Conservation (phyloP, 2,329 filamentous ascomycete genomes). For the Beauveria medogensis region DNA sequence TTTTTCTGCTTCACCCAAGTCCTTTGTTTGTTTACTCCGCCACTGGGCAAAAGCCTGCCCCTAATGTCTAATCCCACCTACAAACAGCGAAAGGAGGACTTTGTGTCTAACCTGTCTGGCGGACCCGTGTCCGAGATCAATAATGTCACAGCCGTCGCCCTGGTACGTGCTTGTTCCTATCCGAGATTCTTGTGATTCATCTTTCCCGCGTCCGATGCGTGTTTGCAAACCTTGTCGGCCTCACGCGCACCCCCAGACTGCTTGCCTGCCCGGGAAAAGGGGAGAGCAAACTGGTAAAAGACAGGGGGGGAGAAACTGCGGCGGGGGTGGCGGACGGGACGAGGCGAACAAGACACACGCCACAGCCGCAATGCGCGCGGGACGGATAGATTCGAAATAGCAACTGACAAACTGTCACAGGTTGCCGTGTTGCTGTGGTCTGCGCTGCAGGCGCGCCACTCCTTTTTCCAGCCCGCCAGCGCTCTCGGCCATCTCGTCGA, state of each 20-base stretch:
- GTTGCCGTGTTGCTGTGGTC: conserved; percentile 81
- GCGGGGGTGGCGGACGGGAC: too few relatives aligned
- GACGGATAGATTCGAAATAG: not conserved
- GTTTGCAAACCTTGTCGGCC: too few relatives aligned
- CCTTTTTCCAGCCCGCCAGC: conserved; percentile 73
- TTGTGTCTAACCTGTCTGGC: conserved; percentile 84
- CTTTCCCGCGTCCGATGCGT: too few relatives aligned
- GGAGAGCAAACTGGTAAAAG: not conserved
- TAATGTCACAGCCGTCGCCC: conserved; percentile 72
- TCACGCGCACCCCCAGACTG: not conserved
- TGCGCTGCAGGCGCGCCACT: conserved; percentile 72
- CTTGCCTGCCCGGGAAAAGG: not conserved
- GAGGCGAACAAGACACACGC: not conserved
- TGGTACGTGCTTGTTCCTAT: conserved; percentile 44
- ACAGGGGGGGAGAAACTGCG: too few relatives aligned
- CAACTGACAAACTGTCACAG: conserved; percentile 35
- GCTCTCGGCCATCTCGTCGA: conserved; percentile 63
- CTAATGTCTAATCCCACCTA: conserved; percentile 47
- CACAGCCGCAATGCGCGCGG: not conserved
- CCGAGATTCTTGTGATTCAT: too few relatives aligned
- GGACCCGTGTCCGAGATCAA: conserved; percentile 82
- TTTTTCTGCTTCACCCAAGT: not conserved
- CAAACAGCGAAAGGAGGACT: conserved; percentile 89
- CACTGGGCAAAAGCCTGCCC: not conserved
- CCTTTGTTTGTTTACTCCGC: conserved; percentile 9